These are phyloP conservation scores for Parathielavia appendiculata DNA, from an alignment of 495 filamentous ascomycete species.

Conservation along the genomic window DNA sequence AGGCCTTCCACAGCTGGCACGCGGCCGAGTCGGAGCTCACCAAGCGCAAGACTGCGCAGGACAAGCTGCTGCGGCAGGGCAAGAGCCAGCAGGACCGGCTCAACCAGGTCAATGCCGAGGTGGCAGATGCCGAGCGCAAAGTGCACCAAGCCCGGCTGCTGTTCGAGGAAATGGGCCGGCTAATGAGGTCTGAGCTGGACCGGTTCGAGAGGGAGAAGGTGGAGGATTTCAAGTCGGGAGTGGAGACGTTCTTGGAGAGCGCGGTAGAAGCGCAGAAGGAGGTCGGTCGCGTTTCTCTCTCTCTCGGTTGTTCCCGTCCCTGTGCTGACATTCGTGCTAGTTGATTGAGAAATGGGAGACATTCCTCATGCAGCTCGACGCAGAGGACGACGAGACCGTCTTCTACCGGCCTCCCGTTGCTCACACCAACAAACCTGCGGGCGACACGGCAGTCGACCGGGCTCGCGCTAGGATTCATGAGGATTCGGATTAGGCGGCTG, in stretches of 20 bases:
- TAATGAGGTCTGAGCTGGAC: conserved; percentile 88
- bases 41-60: conserved; percentile 79
- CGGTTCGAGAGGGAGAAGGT: conserved; percentile 97
- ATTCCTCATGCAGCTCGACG: conserved; percentile 89
- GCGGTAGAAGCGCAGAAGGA: conserved; percentile 98
- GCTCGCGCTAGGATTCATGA: conserved; percentile 48
- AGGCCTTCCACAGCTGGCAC: conserved; percentile 91
- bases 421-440: conserved; percentile 39
- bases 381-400: conserved; percentile 79
- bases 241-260: conserved; percentile 94
- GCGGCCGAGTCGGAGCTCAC: conserved; percentile 78
- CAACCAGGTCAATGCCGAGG: conserved; percentile 85
- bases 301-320: conserved; percentile 12
- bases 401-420: conserved; percentile 62
- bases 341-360: conserved; percentile 99
- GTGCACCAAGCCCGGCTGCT: conserved; percentile 85
- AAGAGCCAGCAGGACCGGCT: conserved; percentile 92
- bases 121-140: conserved; percentile 84
- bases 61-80: conserved; percentile 88
- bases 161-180: conserved; percentile 95
- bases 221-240: conserved; percentile 96
- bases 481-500: conserved; percentile 43
- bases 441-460: conserved; percentile 47
- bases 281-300: conserved; percentile 48
- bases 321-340: conserved; percentile 42